A percentile compares a stretch with the other conserved stretches of the same genome.
phyloP scores from a whole-genome alignment of 2,329 filamentous ascomycete genomes.

The Sclerotinia sclerotiorum region DNA sequence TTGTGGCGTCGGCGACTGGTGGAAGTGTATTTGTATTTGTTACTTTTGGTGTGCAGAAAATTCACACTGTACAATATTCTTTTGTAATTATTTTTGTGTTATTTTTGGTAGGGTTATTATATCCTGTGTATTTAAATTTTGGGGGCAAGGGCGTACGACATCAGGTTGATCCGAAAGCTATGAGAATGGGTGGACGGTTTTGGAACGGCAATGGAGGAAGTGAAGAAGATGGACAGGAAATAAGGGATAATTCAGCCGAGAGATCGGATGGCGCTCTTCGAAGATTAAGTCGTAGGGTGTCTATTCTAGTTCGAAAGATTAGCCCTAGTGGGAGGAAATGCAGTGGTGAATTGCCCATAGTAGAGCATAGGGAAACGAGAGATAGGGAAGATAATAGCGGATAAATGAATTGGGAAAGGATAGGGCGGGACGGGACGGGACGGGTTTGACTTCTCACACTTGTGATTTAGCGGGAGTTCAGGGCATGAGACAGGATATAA shows the following conservation, averaged over 20 bases:
- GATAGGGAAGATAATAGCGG: neutral
- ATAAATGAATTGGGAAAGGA: neutral
- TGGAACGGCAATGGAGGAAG: neutral
- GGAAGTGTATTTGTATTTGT: slow-evolving; percentile 38
- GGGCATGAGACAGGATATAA: neutral
- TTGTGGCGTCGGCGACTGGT: slow-evolving; percentile 51
- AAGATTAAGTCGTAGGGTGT: slow-evolving; percentile 27
- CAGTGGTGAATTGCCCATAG: slow-evolving; percentile 25
- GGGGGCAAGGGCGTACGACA: slow-evolving; percentile 27
- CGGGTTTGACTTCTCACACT: neutral
- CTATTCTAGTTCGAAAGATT: slow-evolving; percentile 28
- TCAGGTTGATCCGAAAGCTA: slow-evolving; percentile 34
- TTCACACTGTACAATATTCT: slow-evolving; percentile 29
- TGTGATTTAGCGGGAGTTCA: slow-evolving; percentile 10
- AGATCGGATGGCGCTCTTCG: slow-evolving; percentile 23
- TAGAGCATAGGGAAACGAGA: slow-evolving; percentile 29
- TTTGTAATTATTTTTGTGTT: slow-evolving; percentile 37
- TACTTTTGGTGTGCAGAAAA: slow-evolving; percentile 33
- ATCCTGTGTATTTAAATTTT: slow-evolving; percentile 37
- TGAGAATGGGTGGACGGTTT: slow-evolving; percentile 5
- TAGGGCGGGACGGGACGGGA: no score
- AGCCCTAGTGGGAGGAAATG: slow-evolving; percentile 18
- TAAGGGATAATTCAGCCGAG: neutral
- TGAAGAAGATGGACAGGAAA: neutral
- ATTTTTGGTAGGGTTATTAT: slow-evolving; percentile 32